Evolutionary conservation across 768 basidiomycete species (phyloP), one percentile per base, ranked within the genome.

Genomic region (Pisolithus marmoratus): DNA sequence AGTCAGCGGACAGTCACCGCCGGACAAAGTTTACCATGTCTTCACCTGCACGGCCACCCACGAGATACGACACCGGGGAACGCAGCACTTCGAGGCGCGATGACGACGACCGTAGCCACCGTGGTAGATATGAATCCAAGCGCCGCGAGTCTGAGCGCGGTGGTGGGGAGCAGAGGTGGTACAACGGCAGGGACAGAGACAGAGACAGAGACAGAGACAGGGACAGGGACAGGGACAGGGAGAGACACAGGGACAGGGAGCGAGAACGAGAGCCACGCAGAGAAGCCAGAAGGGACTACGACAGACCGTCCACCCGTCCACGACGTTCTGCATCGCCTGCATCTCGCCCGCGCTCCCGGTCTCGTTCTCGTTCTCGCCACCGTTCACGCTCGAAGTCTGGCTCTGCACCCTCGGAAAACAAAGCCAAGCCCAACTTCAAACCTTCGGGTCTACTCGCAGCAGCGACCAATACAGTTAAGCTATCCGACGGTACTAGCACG

Each of bases 381-480:
- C 71, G 67, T 38, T 72, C 72, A 29, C 60, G 59, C 29, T 64
- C 26, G 34, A 61, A 58, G 4, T 37, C 80, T 1, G 72, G 69
- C 37, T 79, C 81, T 5, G 70, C 68, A 37, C 74, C 72, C 34
- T 65, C 62, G 34, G 72, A 73, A 43, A 78, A 79, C 60, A 87
- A 87, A 62, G 72, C 81, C 5, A 93, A 95, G 71, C 94, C 96
- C 9, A 94, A 96, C 64, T 97, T 95, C 65, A 79, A 73, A 15
- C 79, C 80, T 5, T 96, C 93, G 19, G 96, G 96, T 12, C 75
- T 95, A 7, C 80, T 99, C 36, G 96, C 95, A 1, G 95, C 95
- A 4, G 96, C 90, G 63, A 98, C 96, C 2, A 98, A 99, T 63
- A 93, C 90, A 1, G 85, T 94, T 40, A 79, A 81, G 57, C 77